Evolutionary conservation across 495 filamentous ascomycete genomes (phyloP).

Genomic region (Aspergillus conjunctus): DNA sequence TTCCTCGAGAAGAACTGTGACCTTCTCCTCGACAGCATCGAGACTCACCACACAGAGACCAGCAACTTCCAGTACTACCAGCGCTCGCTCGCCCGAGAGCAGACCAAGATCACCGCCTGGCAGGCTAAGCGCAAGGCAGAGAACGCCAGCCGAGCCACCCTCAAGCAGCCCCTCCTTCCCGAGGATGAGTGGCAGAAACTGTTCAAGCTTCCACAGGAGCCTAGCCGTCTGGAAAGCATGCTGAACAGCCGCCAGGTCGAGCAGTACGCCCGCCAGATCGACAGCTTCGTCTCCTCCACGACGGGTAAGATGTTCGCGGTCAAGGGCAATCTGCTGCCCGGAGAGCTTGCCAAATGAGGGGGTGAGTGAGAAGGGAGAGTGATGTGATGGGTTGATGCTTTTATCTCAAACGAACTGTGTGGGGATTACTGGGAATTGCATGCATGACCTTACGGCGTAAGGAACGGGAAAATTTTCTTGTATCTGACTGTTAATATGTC

Average conservation of each 20-base stretch:
- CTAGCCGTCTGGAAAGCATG: slow-evolving; percentile 86
- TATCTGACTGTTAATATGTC: slow-evolving; percentile 52
- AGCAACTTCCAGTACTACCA: slow-evolving; percentile 99
- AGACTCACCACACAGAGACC: slow-evolving; percentile 95
- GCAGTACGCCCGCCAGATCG: slow-evolving; percentile 95
- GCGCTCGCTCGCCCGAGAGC: slow-evolving; percentile 90
- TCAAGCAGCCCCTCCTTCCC: slow-evolving; percentile 85
- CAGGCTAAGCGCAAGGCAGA: slow-evolving; percentile 94
- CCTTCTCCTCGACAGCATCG: slow-evolving; percentile 91
- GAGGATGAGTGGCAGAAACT: slow-evolving; percentile 98
- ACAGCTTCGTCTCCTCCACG: slow-evolving; percentile 90
- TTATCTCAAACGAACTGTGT: slow-evolving; percentile 11
- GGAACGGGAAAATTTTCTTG: slow-evolving; percentile 49
- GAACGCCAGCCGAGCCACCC: slow-evolving; percentile 77
- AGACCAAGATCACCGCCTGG: slow-evolving; percentile 94
- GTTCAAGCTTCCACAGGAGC: slow-evolving; percentile 96
- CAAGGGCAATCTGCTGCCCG: slow-evolving; percentile 65
- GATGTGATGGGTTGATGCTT: neutral
- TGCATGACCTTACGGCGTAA: slow-evolving; percentile 57
- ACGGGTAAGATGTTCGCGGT: slow-evolving; percentile 98
- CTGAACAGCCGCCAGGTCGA: slow-evolving; percentile 94
- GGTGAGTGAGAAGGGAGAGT: neutral
- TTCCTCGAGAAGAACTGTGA: slow-evolving; percentile 99
- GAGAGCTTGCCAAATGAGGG: slow-evolving; percentile 45
- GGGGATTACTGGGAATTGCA: slow-evolving; percentile 43